Conservation (phyloP, 768 basidiomycete genomes). For the Lactarius psammicola region DNA sequence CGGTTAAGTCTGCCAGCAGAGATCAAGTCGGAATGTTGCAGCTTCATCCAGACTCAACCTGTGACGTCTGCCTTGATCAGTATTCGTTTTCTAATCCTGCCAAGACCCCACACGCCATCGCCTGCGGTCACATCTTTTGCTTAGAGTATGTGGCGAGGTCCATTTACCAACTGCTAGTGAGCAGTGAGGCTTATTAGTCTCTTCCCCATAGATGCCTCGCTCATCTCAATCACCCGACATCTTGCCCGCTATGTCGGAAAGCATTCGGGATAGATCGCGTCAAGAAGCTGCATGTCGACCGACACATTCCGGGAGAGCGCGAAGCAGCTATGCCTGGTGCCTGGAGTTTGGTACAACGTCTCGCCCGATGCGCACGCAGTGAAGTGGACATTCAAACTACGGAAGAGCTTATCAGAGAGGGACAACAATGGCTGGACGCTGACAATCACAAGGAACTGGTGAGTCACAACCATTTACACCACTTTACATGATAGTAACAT, state of each 20-base stretch:
- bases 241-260: slow-evolving; percentile 69
- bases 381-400: slow-evolving; percentile 37
- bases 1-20: background rate
- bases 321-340: slow-evolving; percentile 15
- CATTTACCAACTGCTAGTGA: background rate
- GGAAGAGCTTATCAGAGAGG: slow-evolving; percentile 44
- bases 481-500: background rate
- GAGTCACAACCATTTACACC: slow-evolving; percentile 2
- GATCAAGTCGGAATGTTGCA: slow-evolving; percentile 46
- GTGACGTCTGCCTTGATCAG: slow-evolving; percentile 72
- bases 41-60: slow-evolving; percentile 66
- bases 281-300: slow-evolving; percentile 67
- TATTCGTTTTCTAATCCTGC: slow-evolving; percentile 53
- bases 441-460: slow-evolving; percentile 22
- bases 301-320: slow-evolving; percentile 20
- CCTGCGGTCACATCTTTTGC: slow-evolving; percentile 79
- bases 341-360: slow-evolving; percentile 19
- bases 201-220: slow-evolving; percentile 53
- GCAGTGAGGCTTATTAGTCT: slow-evolving; percentile 1
- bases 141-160: slow-evolving; percentile 46
- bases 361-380: slow-evolving; percentile 11
- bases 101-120: slow-evolving; percentile 64
- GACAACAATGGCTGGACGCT: slow-evolving; percentile 49
- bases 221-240: slow-evolving; percentile 44
- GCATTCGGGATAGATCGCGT: slow-evolving; percentile 53